These are phyloP conservation scores for Thelonectria blattea DNA, from an alignment of 2,329 filamentous ascomycete genomes.

Conservation along the genomic window DNA sequence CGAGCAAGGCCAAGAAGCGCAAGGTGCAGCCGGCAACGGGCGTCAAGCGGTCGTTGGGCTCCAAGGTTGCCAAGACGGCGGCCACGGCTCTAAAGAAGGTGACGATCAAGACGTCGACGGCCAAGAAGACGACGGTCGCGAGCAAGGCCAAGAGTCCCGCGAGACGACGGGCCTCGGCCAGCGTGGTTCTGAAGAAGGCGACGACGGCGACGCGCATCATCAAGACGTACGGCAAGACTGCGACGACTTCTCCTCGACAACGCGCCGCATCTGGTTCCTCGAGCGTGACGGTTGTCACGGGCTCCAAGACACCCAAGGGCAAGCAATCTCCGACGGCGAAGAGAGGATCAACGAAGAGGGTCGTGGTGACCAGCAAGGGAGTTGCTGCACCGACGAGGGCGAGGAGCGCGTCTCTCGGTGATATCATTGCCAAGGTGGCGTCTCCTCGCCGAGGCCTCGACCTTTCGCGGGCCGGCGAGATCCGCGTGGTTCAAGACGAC, in stretches of 20 bases:
- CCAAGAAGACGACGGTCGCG: neutral
- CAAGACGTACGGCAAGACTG: constrained; percentile 37
- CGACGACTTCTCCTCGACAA: constrained; percentile 31
- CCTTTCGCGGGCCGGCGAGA: constrained; percentile 29
- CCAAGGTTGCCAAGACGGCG: constrained; percentile 47
- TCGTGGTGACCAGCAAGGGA: constrained; percentile 14
- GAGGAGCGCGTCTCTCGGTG: constrained; percentile 7
- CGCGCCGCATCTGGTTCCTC: constrained; percentile 29
- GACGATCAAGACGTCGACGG: constrained; percentile 38
- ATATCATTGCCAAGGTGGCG: constrained; percentile 9
- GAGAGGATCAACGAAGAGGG: constrained; percentile 25
- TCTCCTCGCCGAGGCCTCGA: constrained; percentile 33
- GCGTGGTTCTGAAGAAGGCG: constrained; percentile 39
- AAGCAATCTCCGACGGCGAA: constrained; percentile 24
- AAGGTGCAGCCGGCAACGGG: constrained; percentile 45
- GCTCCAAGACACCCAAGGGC: constrained; percentile 18
- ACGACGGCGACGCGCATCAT: constrained; percentile 37
- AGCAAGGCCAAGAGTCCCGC: constrained; percentile 28
- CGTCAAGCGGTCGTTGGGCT: constrained; percentile 44
- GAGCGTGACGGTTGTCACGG: constrained; percentile 27
- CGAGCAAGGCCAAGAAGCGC: constrained; percentile 57
- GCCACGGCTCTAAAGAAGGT: constrained; percentile 45
- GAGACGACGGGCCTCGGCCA: constrained; percentile 37
- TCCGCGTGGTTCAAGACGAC: constrained; percentile 30
- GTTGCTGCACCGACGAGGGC: constrained; percentile 14